Conservation (phyloP, 345 rosid genomes). For the Passiflora organensis region DNA sequence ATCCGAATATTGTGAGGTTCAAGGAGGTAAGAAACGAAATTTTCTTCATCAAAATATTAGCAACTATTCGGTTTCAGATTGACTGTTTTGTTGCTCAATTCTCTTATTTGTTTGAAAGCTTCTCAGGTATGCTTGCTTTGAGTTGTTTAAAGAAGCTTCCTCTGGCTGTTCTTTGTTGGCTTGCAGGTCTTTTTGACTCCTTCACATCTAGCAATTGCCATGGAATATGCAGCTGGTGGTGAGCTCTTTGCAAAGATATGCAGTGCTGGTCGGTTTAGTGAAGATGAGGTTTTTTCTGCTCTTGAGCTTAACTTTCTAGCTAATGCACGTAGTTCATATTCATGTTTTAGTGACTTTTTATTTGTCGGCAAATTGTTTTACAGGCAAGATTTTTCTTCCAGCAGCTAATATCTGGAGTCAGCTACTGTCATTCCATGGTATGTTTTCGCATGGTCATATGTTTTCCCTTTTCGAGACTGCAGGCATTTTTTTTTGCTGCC, state of each 20-base stretch:
- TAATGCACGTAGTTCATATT: neutral
- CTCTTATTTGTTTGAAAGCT: too few species aligned
- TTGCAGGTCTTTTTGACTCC: constrained; percentile 69
- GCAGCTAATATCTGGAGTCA: constrained; percentile 86
- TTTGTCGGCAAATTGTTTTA: constrained; percentile 1
- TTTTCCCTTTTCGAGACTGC: neutral
- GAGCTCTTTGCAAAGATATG: constrained; percentile 79
- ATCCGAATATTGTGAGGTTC: constrained; percentile 88
- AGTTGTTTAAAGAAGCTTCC: neutral
- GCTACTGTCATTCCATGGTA: constrained; percentile 89
- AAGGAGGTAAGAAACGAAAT: constrained; percentile 60
- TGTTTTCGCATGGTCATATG: constrained; percentile 1
- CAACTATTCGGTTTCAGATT: too few species aligned
- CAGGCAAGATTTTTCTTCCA: constrained; percentile 86
- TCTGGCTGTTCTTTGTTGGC: neutral
- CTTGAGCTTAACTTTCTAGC: neutral
- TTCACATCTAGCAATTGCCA: constrained; percentile 67
- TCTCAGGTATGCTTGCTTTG: constrained; percentile 4
- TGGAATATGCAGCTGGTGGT: constrained; percentile 94
- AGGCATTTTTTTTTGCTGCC: neutral
- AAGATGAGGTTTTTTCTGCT: constrained; percentile 60
- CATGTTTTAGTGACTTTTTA: neutral
- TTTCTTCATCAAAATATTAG: too few species aligned
- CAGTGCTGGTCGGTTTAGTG: constrained; percentile 83
- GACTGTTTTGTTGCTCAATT: too few species aligned